Evolutionary conservation across 1,139 yeast genomes (phyloP).

Genomic region (Geotrichum phurueaensis): DNA sequence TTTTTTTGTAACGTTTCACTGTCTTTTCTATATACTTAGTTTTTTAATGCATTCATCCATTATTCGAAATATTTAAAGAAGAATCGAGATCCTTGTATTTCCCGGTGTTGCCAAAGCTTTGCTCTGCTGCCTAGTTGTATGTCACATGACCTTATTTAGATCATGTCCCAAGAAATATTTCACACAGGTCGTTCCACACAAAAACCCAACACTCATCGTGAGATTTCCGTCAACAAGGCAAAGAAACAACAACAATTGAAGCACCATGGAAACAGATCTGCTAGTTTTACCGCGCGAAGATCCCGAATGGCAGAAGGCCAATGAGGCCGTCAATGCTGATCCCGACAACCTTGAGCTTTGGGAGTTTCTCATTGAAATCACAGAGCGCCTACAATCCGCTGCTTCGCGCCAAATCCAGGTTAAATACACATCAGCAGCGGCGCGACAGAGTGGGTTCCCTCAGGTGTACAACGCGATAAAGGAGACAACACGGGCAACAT

Average conservation of each 20-base stretch:
- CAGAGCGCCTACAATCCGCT: slow-evolving; percentile 29
- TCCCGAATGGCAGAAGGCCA: slow-evolving; percentile 22
- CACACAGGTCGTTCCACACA: neutral
- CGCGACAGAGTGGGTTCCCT: slow-evolving; percentile 18
- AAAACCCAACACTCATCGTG: neutral
- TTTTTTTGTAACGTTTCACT: neutral
- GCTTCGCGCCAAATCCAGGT: slow-evolving; percentile 11
- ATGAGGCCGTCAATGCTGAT: slow-evolving; percentile 22
- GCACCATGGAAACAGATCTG: slow-evolving; percentile 9
- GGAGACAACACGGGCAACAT: slow-evolving; percentile 43
- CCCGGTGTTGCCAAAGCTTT: no score
- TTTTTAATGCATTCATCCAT: neutral
- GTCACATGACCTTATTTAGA: neutral
- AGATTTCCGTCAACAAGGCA: slow-evolving; percentile 9
- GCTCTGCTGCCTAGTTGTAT: no score
- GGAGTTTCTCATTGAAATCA: slow-evolving; percentile 43
- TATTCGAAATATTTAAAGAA: neutral
- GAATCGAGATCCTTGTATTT: no score
- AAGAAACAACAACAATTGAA: neutral
- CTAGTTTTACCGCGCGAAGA: slow-evolving; percentile 16
- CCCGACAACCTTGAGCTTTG: slow-evolving; percentile 48
- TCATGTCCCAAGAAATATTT: neutral
- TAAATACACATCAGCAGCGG: neutral
- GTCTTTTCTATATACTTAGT: neutral
- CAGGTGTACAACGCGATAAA: slow-evolving; percentile 43